Evolutionary conservation across 2,329 filamentous ascomycete genomes (phyloP).

Genomic region (Aspergillus melleus): DNA sequence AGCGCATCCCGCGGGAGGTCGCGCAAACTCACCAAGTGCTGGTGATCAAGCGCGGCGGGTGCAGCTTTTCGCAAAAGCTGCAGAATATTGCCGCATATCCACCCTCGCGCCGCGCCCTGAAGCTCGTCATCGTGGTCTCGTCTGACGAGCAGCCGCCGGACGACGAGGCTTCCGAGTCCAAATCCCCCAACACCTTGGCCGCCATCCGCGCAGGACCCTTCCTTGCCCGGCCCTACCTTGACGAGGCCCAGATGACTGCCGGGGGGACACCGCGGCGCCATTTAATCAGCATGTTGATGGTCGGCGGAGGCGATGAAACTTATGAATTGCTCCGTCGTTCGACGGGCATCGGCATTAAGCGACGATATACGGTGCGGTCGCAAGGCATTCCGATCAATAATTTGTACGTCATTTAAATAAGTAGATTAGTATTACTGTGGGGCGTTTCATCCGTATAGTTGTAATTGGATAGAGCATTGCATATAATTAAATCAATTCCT

Average conservation of each 20-base stretch:
- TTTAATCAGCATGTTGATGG: conserved; percentile 80
- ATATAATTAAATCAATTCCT: neutral
- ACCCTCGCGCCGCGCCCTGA: conserved; percentile 61
- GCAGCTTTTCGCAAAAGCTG: conserved; percentile 81
- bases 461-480: neutral
- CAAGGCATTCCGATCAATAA: conserved; percentile 79
- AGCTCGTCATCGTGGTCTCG: conserved; percentile 78
- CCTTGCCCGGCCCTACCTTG: conserved; percentile 69
- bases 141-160: conserved; percentile 51
- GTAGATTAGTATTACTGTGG: neutral
- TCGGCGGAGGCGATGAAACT: conserved; percentile 67
- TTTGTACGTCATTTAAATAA: conserved; percentile 57
- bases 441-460: neutral
- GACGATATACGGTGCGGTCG: conserved; percentile 78
- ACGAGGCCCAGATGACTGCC: conserved; percentile 70
- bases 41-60: conserved; percentile 77
- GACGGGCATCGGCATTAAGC: conserved; percentile 70
- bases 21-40: conserved; percentile 69
- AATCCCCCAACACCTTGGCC: conserved; percentile 37
- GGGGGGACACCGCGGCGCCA: conserved; percentile 68
- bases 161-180: conserved; percentile 5
- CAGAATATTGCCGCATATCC: conserved; percentile 78
- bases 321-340: conserved; percentile 65
- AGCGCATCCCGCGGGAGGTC: conserved; percentile 53
- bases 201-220: conserved; percentile 38